Conservation (phyloP, 2,329 filamentous ascomycete genomes). For the Phyllosticta citriasiana region DNA sequence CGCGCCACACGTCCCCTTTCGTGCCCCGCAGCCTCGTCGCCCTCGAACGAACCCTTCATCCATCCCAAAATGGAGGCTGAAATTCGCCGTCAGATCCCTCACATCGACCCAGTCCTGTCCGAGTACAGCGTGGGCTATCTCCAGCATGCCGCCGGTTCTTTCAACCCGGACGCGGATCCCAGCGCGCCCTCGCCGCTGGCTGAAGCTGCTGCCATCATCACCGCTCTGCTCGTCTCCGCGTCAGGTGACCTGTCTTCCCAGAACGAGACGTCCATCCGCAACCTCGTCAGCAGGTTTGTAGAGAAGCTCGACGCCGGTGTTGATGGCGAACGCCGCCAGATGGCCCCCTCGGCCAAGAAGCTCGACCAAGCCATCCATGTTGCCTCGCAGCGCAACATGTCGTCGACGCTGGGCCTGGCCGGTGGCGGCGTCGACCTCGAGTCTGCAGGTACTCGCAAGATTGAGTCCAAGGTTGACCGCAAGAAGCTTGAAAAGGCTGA, state of each 20-base stretch:
- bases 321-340: constrained; percentile 56
- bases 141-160: constrained; percentile 80
- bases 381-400: constrained; percentile 88
- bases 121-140: constrained; percentile 93
- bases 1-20: not conserved
- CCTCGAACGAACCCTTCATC: constrained; percentile 14
- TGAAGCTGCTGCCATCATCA: constrained; percentile 75
- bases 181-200: constrained; percentile 63
- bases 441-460: constrained; percentile 82
- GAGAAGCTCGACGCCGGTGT: constrained; percentile 65
- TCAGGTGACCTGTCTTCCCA: constrained; percentile 67
- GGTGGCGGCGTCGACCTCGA: constrained; percentile 82
- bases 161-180: constrained; percentile 61
- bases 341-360: constrained; percentile 68
- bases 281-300: constrained; percentile 84
- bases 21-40: not conserved
- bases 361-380: constrained; percentile 94
- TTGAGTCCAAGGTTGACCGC: constrained; percentile 93
- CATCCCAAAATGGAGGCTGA: constrained; percentile 64
- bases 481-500: constrained; percentile 99
- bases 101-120: constrained; percentile 78
- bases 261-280: constrained; percentile 68
- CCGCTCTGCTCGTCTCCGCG: constrained; percentile 86
- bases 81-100: constrained; percentile 72
- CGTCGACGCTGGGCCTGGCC: constrained; percentile 82